These are phyloP conservation scores for Trametes cingulata DNA, from an alignment of 768 basidiomycete genomes.

Conservation along the genomic window DNA sequence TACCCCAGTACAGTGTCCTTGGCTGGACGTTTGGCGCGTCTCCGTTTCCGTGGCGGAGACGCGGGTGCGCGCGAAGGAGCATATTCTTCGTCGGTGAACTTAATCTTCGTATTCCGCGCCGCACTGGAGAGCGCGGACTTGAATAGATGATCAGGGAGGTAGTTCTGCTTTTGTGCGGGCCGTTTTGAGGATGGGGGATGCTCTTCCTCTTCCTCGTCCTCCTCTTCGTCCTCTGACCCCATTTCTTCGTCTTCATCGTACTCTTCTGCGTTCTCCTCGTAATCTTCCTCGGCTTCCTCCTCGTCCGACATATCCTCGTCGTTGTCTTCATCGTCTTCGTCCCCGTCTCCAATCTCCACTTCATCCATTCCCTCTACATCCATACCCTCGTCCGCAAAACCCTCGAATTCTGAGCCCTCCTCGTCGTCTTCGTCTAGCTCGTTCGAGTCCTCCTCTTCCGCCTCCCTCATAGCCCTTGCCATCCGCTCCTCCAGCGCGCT, in stretches of 20 bases:
- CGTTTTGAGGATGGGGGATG: constrained; percentile 16
- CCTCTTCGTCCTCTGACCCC: constrained; percentile 21
- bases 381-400: constrained; percentile 24
- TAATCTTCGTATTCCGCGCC: constrained; percentile 17
- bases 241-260: constrained; percentile 24
- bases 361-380: constrained; percentile 21
- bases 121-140: constrained; percentile 49
- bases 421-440: constrained; percentile 18
- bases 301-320: not conserved
- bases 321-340: constrained; percentile 12
- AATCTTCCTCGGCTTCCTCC: not conserved
- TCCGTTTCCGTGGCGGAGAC: constrained; percentile 26
- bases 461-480: constrained; percentile 46
- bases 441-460: constrained; percentile 32
- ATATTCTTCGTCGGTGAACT: constrained; percentile 14
- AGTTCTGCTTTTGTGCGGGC: constrained; percentile 36
- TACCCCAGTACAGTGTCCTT: constrained; percentile 64
- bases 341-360: constrained; percentile 12
- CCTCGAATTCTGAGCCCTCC: constrained; percentile 27
- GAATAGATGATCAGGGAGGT: constrained; percentile 71
- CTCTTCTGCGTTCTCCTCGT: constrained; percentile 19
- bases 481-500: constrained; percentile 37
- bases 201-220: constrained; percentile 9
- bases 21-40: constrained; percentile 28
- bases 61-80: constrained; percentile 28